phyloP scores from a whole-genome alignment of 2,329 filamentous ascomycete species.

The Macrophomina pseudophaseolina region DNA sequence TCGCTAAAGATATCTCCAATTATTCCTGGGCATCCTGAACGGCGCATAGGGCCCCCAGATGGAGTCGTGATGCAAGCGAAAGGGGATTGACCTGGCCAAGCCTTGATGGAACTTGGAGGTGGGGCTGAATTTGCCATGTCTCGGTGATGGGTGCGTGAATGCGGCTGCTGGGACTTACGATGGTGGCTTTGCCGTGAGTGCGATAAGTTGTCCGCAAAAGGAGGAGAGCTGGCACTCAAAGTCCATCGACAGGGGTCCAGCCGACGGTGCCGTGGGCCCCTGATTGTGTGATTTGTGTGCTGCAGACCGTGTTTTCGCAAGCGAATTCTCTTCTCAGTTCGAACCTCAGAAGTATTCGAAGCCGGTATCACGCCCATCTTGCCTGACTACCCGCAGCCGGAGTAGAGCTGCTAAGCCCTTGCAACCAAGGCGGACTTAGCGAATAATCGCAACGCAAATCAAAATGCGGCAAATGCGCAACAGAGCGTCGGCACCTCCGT shows the following conservation, averaged over 20 bases:
- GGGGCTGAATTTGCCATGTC: not conserved
- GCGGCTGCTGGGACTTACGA: not conserved
- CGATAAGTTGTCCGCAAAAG: not conserved
- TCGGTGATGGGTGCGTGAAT: not conserved
- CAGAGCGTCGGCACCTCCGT: not conserved
- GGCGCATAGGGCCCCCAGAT: not conserved
- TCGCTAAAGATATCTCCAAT: not conserved
- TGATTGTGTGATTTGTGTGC: no score
- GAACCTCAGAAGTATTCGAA: not conserved
- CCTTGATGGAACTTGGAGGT: not conserved
- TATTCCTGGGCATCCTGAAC: not conserved
- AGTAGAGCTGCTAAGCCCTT: not conserved
- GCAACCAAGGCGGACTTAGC: no score
- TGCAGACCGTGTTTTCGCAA: conserved; percentile 1
- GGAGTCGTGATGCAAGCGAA: not conserved
- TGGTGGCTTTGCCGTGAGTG: not conserved
- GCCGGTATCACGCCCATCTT: no score
- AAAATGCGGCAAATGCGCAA: not conserved
- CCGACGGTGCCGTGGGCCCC: not conserved
- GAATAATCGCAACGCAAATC: not conserved
- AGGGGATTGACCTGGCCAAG: not conserved
- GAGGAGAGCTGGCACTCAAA: not conserved
- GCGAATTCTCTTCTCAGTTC: not conserved
- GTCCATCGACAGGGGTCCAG: not conserved
- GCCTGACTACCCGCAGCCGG: not conserved